Base-by-base conservation (phyloP, 805 yeast genomes). In the Candida broadrunensis region DNA sequence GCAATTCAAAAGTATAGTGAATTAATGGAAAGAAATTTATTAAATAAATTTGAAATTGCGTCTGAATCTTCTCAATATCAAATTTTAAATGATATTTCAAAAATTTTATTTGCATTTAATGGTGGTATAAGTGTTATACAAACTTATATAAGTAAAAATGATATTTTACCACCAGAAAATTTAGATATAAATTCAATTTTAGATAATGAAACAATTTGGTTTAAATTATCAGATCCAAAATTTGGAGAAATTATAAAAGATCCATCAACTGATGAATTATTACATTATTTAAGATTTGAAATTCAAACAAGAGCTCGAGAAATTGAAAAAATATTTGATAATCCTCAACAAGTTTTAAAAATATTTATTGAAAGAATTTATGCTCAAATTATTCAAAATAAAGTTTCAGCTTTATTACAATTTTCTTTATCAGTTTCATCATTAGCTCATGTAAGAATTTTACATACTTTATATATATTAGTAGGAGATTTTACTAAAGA, bases 91-190 rank as follows among this genome's bases (percentile, higher is more conserved):
- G 88, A 83, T 42, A 76, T 82, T 19, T 88, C 97, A 0, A 79
- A 78, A 37, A 77, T 89, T 14, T 69, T 90, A 37, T 77, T 81
- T 39, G 86, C 81, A 45, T 91, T 82, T 67, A 90, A 91, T 55
- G 91, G 88, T 15, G 97, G 97, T 11, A 73, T 78, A 9, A 81
- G 84, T 43, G 91, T 90, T 7, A 84, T 88, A 7, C 88, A 83
- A 55, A 80, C 83, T 36, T 91, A 87, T 63, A 85, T 90, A 32
- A 81, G 80, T 55, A 88, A 86, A 55, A 88, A 86, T 55, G 85
- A 81, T 36, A 75, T 83, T 43, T 85, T 90, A 59, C 68, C 72
- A 40, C 71, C 65, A 30, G 70, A 67, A 27, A 75, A 77, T 43
- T 56, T 53, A 3, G 63, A 70, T 44, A 61, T 58, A 21, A 48